Evolutionary conservation across 495 filamentous ascomycete species (phyloP).

Genomic region (Parathielavia hyrcaniae): DNA sequence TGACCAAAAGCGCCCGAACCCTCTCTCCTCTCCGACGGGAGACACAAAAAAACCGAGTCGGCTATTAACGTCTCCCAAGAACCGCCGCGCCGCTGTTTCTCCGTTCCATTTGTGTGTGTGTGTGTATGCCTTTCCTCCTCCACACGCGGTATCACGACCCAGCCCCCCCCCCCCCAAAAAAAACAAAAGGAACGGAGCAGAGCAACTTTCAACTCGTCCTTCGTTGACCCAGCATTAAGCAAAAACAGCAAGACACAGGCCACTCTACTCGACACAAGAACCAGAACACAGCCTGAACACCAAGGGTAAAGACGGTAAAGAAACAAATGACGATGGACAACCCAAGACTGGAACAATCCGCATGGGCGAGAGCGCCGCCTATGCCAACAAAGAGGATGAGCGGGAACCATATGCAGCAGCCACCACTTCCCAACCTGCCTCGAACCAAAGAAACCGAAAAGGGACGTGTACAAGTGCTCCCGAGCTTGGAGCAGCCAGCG

Average conservation of each 20-base stretch:
- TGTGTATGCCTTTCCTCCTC: background rate
- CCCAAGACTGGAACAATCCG: background rate
- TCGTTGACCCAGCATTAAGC: slow-evolving; percentile 8
- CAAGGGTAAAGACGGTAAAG: background rate
- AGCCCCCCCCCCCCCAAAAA: too few species aligned
- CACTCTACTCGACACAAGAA: slow-evolving; percentile 12
- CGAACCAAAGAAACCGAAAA: background rate
- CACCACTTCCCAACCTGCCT: slow-evolving; percentile 7
- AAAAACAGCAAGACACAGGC: slow-evolving; percentile 1
- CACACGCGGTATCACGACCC: background rate
- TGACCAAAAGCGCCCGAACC: background rate
- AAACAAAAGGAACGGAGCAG: too few species aligned
- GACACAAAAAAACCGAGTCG: background rate
- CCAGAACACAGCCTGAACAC: slow-evolving; percentile 9
- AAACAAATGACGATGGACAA: background rate
- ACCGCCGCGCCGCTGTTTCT: background rate
- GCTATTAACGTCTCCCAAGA: background rate
- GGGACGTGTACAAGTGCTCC: slow-evolving; percentile 9
- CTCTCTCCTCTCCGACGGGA: background rate
- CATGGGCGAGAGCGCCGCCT: slow-evolving; percentile 4
- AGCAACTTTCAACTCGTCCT: background rate
- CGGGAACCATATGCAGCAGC: slow-evolving; percentile 11
- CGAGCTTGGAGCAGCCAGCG: slow-evolving; percentile 2
- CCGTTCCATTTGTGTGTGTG: background rate
- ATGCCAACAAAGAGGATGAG: slow-evolving; percentile 11